Evolutionary conservation across 345 rosid genomes (phyloP), one percentile per base, ranked within the genome.

Genomic region (Hevea brasiliensis): DNA sequence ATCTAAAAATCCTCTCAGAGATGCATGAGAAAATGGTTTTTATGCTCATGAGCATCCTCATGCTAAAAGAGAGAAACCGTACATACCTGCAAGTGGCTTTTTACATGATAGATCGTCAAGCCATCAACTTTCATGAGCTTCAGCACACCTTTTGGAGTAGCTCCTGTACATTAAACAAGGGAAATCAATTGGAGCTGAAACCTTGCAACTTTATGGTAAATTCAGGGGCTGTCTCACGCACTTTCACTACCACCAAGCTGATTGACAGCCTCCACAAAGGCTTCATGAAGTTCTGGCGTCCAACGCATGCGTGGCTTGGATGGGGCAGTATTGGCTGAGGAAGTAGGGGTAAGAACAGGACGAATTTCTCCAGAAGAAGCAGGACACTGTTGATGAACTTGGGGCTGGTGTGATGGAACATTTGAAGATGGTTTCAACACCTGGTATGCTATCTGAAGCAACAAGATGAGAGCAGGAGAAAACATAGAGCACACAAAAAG

Each of bases 71-170:
- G 48, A 47, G 51, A 26, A 65, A 72, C 13, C 69, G 24, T 29
- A 68, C 56, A 37, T 44, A 90, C 98, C 94, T 94, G 97, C 81
- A 92, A 80, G 82, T 94, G 97, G 77, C 96, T 94, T 84, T 94
- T 94, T 55, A 92, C 96, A 82, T 92, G 97, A 82, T 90, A 94
- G 57, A 94, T 94, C 21, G 94, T 92, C 87, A 94, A 82, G 75
- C 96, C 83, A 69, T 89, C 87, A 57, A 87, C 96, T 75, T 90
- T 90, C 97, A 94, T 94, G 67, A 74, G 87, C 85, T 90, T 94
- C 84, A 94, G 80, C 71, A 94, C 96, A 63, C 87, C 93, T 84
- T 92, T 92, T n/a, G 98, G 98, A 76, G 94, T 94, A 71, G 96
- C 98, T 80, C 85, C 97, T 94, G 83, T 32, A 67, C 68, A 58